phyloP scores from a whole-genome alignment of 2,329 filamentous ascomycete genomes.

The Scopulariopsis brevicaulis region DNA sequence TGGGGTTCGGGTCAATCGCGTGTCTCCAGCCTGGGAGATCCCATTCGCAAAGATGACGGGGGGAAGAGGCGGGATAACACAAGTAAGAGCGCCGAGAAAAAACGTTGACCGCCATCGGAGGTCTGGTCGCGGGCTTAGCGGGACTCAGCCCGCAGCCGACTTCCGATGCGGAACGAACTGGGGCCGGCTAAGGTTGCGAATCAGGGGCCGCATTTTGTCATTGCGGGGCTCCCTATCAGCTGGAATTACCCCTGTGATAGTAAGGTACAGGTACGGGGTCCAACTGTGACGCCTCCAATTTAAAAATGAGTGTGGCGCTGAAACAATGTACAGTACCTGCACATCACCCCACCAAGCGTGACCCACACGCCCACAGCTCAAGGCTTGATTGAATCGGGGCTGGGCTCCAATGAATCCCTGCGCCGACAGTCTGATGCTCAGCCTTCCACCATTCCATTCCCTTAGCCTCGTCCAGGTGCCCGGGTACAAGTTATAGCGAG shows the following conservation, averaged over 20 bases:
- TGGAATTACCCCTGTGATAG: background rate
- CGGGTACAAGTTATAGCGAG: background rate
- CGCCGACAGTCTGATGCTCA: background rate
- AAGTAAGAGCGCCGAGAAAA: background rate
- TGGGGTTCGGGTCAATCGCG: background rate
- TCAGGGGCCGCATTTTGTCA: background rate
- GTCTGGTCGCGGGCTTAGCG: background rate
- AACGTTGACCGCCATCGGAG: constrained; percentile 5
- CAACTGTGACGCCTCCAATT: too few species aligned
- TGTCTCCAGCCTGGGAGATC: background rate
- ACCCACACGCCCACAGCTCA: background rate
- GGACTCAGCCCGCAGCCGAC: background rate
- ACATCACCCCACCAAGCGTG: background rate
- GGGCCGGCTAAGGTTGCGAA: background rate
- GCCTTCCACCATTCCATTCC: background rate
- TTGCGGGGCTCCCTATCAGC: background rate
- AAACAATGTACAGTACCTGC: background rate
- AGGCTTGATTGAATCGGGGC: background rate
- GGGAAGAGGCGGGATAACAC: background rate
- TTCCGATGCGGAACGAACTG: background rate
- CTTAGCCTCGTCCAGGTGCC: background rate
- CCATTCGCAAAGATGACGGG: background rate
- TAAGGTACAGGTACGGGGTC: background rate
- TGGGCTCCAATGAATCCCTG: background rate
- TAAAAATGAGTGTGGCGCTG: too few species aligned